Base-by-base conservation (phyloP, 305 asterid species). In the Plantago lanceolata region DNA sequence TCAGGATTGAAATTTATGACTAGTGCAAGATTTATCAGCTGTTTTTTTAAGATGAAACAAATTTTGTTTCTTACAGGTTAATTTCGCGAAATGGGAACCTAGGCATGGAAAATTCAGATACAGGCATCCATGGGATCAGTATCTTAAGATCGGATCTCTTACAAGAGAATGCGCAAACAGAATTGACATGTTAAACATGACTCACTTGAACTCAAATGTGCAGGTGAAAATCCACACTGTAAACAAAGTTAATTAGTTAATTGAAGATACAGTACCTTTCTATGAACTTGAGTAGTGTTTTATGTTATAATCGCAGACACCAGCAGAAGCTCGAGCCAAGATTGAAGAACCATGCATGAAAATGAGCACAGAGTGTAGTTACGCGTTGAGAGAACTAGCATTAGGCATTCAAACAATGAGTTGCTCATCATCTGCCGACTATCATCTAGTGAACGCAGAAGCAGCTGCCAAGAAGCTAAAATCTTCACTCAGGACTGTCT, bases 21-120 rank as follows among this genome's bases (percentile, higher is more conserved):
- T 59, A 19, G 9, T 17, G n/a, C n/a, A n/a, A n/a, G n/a, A n/a
- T n/a, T n/a, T n/a, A n/a, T n/a, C n/a, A n/a, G n/a, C n/a, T n/a
- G n/a, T n/a, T n/a, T n/a, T n/a, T n/a, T n/a, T n/a, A n/a, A n/a
- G n/a, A n/a, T 4, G 13, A 17, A 35, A 29, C 26, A 19, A 56
- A 8, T 20, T 37, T 43, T 17, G 6, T 15, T n/a, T 20, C 24
- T 6, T 66, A 44, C 66, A 86, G 95, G 91, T 81, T 9, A 84
- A 74, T 68, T 84, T 82, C 35, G 95, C 87, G 12, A 80, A 69
- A 74, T 86, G 95, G 95, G 95, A 86, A 61, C 90, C 90, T 1
- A 66, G 81, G 19, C 91, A 86, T 40, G 91, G 89, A 8, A 71
- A 71, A 61, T 84, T 86, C 57, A 76, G 73, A 67, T 86, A 71